These are phyloP conservation scores for Phialophora chinensis DNA, from an alignment of 2,329 filamentous ascomycete species.

Conservation along the genomic window DNA sequence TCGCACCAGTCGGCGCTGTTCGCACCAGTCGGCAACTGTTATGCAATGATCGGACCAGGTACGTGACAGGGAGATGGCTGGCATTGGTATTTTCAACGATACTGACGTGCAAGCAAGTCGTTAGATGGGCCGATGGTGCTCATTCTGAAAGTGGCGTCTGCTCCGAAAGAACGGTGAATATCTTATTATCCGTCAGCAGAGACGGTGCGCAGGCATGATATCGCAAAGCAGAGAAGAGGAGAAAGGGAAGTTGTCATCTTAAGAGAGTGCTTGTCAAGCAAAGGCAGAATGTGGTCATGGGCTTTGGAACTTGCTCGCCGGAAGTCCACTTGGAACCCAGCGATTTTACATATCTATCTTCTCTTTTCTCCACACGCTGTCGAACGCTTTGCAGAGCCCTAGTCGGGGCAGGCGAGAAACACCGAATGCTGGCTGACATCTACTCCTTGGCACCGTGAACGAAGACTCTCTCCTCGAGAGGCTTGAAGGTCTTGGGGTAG, in stretches of 20 bases:
- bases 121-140: neutral
- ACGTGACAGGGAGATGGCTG: too few relatives aligned
- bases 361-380: neutral
- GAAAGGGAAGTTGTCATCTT: neutral
- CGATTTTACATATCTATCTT: neutral
- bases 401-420: neutral
- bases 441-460: conserved; percentile 26
- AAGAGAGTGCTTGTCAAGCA: neutral
- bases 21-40: too few relatives aligned
- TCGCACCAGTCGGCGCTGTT: too few relatives aligned
- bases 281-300: neutral
- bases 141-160: too few relatives aligned
- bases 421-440: neutral
- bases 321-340: neutral
- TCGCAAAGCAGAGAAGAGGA: neutral
- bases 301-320: neutral
- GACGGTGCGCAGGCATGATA: neutral
- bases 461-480: conserved; percentile 33
- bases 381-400: neutral
- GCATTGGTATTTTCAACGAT: neutral
- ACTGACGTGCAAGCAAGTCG: neutral
- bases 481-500: conserved; percentile 34
- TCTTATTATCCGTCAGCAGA: neutral
- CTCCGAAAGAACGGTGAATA: too few relatives aligned
- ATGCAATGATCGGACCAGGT: too few relatives aligned